These are phyloP conservation scores for Fusarium nurragi DNA, from an alignment of 2,329 filamentous ascomycete species.

Conservation along the genomic window DNA sequence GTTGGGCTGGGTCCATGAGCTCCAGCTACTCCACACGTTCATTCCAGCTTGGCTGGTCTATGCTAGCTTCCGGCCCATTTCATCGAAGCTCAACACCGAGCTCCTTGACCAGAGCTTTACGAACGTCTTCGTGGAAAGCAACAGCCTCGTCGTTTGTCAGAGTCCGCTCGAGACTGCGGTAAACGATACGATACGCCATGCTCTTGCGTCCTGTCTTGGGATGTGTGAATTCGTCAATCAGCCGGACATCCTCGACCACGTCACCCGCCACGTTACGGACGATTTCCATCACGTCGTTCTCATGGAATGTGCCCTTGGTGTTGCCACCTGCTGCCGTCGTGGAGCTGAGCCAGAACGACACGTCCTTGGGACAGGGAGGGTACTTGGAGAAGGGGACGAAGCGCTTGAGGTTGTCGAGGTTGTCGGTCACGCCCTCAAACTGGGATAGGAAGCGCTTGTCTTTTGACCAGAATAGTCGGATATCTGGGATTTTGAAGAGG, in stretches of 20 bases:
- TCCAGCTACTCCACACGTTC: slow-evolving; percentile 36
- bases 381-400: slow-evolving; percentile 93
- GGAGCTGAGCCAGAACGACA: slow-evolving; percentile 84
- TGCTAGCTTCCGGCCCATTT: slow-evolving; percentile 9
- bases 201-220: slow-evolving; percentile 85
- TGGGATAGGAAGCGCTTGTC: slow-evolving; percentile 88
- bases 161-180: slow-evolving; percentile 90
- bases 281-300: slow-evolving; percentile 97
- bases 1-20: slow-evolving; percentile 28
- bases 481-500: slow-evolving; percentile 94
- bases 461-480: slow-evolving; percentile 92
- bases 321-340: slow-evolving; percentile 60
- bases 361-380: slow-evolving; percentile 88
- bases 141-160: slow-evolving; percentile 86
- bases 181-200: slow-evolving; percentile 92
- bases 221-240: slow-evolving; percentile 89
- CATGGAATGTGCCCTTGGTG: slow-evolving; percentile 72
- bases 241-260: slow-evolving; percentile 83
- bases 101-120: slow-evolving; percentile 69
- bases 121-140: slow-evolving; percentile 75
- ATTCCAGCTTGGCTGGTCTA: slow-evolving; percentile 32
- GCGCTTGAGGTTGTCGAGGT: slow-evolving; percentile 61
- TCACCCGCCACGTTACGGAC: slow-evolving; percentile 85
- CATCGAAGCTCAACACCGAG: slow-evolving; percentile 75
- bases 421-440: slow-evolving; percentile 72